phyloP scores from a whole-genome alignment of 208 protist species.

The Crithidia mellificae region DNA sequence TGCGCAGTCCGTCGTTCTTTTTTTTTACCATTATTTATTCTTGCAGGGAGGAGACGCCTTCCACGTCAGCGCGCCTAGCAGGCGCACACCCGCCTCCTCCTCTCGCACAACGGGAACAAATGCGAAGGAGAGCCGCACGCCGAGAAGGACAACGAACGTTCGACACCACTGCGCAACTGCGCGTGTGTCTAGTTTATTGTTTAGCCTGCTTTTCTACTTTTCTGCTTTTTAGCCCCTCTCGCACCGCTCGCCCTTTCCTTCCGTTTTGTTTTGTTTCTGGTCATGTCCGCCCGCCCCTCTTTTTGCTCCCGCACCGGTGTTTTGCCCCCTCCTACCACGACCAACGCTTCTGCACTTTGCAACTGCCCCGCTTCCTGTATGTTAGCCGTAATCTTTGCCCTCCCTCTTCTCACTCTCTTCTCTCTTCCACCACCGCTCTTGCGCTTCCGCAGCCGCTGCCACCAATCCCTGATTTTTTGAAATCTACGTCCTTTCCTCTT shows the following conservation, averaged over 20 bases:
- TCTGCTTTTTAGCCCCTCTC: not conserved
- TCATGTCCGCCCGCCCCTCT: not conserved
- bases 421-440: not conserved
- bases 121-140: too few species aligned
- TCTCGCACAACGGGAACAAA: too few species aligned
- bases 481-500: not conserved
- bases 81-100: not conserved
- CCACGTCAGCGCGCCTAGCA: not conserved
- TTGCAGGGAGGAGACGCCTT: not conserved
- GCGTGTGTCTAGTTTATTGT: too few species aligned
- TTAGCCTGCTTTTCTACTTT: not conserved
- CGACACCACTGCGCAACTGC: not conserved
- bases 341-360: not conserved
- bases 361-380: not conserved
- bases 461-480: conserved; percentile 1
- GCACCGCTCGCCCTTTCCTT: too few species aligned
- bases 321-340: not conserved
- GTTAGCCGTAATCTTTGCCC: not conserved
- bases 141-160: not conserved
- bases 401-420: not conserved
- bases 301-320: too few species aligned
- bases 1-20: not conserved
- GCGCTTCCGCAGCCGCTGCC: not conserved
- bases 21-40: not conserved
- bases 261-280: too few species aligned